Evolutionary conservation across 163 green algal species (phyloP).

Genomic region (Scenedesmus sp.): DNA sequence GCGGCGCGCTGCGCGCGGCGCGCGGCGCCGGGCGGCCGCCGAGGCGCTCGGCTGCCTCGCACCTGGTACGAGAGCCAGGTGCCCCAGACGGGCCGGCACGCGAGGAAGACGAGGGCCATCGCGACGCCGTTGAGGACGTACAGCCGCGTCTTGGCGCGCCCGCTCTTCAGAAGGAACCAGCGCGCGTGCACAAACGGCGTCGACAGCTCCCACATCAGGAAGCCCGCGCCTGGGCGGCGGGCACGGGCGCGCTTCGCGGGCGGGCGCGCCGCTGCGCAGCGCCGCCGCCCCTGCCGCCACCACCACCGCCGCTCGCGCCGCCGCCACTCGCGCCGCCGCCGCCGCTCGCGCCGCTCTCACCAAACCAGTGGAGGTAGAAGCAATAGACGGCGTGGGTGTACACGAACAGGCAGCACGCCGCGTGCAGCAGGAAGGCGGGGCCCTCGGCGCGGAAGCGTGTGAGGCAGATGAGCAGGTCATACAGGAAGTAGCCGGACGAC

Average conservation of each 20-base stretch:
- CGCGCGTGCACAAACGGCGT: conserved; percentile 67
- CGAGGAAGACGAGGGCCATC: conserved; percentile 63
- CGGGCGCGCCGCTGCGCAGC: too few relatives aligned
- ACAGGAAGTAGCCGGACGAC: conserved; percentile 51
- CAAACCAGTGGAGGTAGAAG: conserved; percentile 51
- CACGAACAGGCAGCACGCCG: conserved; percentile 46
- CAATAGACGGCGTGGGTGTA: conserved; percentile 49
- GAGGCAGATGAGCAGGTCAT: conserved; percentile 44
- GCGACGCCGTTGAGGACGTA: conserved; percentile 64
- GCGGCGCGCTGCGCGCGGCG: neutral
- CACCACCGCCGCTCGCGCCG: too few relatives aligned
- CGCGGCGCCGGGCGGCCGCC: too few relatives aligned
- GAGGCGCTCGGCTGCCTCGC: neutral
- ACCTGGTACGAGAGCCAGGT: conserved; percentile 44
- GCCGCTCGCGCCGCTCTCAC: too few relatives aligned
- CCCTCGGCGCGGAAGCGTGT: conserved; percentile 44
- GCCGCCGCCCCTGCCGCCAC: neutral
- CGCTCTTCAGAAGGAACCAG: conserved; percentile 62
- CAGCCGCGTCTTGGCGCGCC: conserved; percentile 30
- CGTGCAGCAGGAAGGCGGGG: conserved; percentile 44
- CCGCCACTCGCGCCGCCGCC: too few relatives aligned
- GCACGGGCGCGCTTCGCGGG: too few relatives aligned
- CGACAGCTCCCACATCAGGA: conserved; percentile 68
- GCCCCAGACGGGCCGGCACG: conserved; percentile 59
- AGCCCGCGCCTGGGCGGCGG: conserved; percentile 65